phyloP scores from a whole-genome alignment of 2,329 filamentous ascomycete species.

The Endoconidiophora laricicola region DNA sequence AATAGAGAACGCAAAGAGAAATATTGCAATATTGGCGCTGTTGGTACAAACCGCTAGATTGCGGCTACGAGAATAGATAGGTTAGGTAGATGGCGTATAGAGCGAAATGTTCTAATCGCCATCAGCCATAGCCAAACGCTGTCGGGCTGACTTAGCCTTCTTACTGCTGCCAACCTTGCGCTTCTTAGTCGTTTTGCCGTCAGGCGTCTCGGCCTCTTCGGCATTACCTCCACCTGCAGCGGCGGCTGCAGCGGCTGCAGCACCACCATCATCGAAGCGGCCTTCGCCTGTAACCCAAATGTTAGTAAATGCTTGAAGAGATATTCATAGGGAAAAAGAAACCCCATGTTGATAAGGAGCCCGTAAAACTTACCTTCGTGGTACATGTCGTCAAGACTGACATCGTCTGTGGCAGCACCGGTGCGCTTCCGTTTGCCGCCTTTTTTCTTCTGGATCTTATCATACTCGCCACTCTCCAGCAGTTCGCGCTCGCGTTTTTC shows the following conservation, averaged over 20 bases:
- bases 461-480: slow-evolving; percentile 51
- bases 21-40: not conserved
- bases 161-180: slow-evolving; percentile 37
- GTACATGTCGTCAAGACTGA: slow-evolving; percentile 91
- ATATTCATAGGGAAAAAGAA: not conserved
- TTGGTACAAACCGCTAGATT: not conserved
- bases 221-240: slow-evolving; percentile 41
- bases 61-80: not conserved
- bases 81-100: not conserved
- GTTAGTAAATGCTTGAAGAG: slow-evolving; percentile 16
- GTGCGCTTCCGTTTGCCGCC: slow-evolving; percentile 38
- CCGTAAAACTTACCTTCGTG: slow-evolving; percentile 65
- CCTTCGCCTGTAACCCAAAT: slow-evolving; percentile 55
- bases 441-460: slow-evolving; percentile 48
- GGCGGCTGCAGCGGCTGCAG: slow-evolving; percentile 53
- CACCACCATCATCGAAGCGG: slow-evolving; percentile 78
- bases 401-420: slow-evolving; percentile 19
- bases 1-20: not conserved
- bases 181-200: slow-evolving; percentile 32
- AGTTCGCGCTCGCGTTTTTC: slow-evolving; percentile 84
- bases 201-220: slow-evolving; percentile 51
- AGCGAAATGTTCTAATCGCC: slow-evolving; percentile 23
- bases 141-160: slow-evolving; percentile 51
- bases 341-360: too few relatives aligned
- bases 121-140: slow-evolving; percentile 51